These are phyloP conservation scores for Cyberlindnera mycetangii DNA, from an alignment of 805 yeast species.

Conservation along the genomic window DNA sequence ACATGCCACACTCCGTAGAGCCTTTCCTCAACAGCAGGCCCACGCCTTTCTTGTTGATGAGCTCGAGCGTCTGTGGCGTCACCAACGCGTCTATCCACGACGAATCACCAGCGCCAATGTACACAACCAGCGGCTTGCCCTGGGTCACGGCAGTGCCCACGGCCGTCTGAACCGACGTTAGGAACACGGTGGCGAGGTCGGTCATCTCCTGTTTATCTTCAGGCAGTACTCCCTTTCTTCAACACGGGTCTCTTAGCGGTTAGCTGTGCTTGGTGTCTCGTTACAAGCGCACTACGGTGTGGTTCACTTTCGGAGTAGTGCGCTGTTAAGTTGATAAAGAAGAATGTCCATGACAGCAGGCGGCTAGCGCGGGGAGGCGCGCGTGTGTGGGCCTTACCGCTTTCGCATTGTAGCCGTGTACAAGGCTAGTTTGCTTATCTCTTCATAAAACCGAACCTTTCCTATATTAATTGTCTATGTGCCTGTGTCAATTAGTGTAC, in stretches of 20 bases:
- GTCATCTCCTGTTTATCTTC: slow-evolving; percentile 5
- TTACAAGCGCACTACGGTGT: no score
- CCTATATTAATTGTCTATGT: not conserved
- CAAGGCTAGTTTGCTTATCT: not conserved
- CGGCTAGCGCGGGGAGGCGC: not conserved
- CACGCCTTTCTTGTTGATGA: slow-evolving; percentile 32
- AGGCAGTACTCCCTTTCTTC: not conserved
- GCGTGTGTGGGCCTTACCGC: not conserved
- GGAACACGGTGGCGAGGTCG: slow-evolving; percentile 21
- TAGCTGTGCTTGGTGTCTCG: no score
- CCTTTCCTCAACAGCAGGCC: slow-evolving; percentile 40
- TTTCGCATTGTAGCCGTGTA: no score
- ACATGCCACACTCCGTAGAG: slow-evolving; percentile 43
- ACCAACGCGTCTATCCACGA: slow-evolving; percentile 24
- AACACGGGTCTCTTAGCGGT: no score
- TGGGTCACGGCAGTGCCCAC: slow-evolving; percentile 37
- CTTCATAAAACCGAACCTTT: no score
- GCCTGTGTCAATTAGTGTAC: slow-evolving; percentile 39
- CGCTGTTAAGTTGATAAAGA: not conserved
- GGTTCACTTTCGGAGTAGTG: no score
- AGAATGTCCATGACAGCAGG: not conserved
- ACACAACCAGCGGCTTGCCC: slow-evolving; percentile 39
- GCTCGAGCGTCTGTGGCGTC: slow-evolving; percentile 14
- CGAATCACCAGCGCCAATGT: slow-evolving; percentile 25
- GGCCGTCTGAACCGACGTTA: slow-evolving; percentile 35